Base-by-base conservation (phyloP, 2,329 filamentous ascomycete species). In the Sclerotinia subarctica region DNA sequence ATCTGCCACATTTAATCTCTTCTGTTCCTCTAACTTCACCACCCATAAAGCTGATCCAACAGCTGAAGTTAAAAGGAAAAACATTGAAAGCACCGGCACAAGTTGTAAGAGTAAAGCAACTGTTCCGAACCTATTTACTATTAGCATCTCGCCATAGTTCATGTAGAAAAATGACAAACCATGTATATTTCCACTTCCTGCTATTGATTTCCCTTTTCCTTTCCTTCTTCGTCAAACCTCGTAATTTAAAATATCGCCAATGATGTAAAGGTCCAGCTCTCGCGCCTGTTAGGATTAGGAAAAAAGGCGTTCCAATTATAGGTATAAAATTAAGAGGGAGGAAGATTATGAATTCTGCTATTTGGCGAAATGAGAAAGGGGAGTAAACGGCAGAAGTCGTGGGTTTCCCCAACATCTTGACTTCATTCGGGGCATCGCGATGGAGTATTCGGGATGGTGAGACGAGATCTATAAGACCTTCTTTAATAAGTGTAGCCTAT, bases 311-410 rank as follows among this genome's bases (percentile, higher is more conserved):
- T 21, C 94, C 94, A 19, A 93, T 86, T 58, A 90, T 87, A 0
- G 94, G 94, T 21, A 98, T 86, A 29, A 99, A 87, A 77, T 96
- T 98, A 69, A 99, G 85, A 1, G 95, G 91, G 1, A 94, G 83
- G 74, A 90, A 89, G 42, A 92, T 74, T 47, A 96, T 82, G 69
- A 97, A 90, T 79, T 97, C 94, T 71, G 92, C 77, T 68, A 97
- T 95, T 78, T 97, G 94, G n/a, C 92, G 86, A 66, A 97, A 81
- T 67, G 92, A 96, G 83, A 96, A 97, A 0, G 94, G 94, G 11
- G 91, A 89, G 79, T 95, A 97, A 24, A 92, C 84, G 0, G 93
- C 91, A 1, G 88, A 83, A 29, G 82, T 87, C 0, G 90, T 93
- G 0, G 93, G 92, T 72, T 92, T 93, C 38, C 94, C 94, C 0